Percentiles rank a stretch among this genome's conserved stretches.
Evolutionary conservation across 306 rosid species (phyloP).

Genomic region (Prunus armeniaca): DNA sequence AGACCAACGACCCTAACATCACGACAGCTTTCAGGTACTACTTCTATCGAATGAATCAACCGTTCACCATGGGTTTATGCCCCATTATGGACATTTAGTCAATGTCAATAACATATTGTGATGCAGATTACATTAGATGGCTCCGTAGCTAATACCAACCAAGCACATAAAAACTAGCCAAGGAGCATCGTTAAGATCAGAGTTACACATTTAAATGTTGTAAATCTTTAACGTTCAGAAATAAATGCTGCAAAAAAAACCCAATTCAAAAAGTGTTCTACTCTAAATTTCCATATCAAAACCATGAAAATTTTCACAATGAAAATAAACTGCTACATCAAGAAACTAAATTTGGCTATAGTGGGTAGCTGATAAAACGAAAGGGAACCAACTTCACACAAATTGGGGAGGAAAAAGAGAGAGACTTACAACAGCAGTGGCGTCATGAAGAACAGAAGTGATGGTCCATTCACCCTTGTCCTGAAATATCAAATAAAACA

Average conservation of each 20-base stretch:
- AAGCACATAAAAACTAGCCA: background rate
- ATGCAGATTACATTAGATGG: background rate
- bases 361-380: background rate
- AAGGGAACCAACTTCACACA: background rate
- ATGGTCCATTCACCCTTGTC: conserved; percentile 76
- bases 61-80: background rate
- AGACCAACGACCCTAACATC: background rate
- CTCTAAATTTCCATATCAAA: background rate
- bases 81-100: background rate
- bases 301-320: background rate
- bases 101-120: background rate
- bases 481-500: conserved; percentile 33
- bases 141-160: background rate
- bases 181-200: background rate
- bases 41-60: background rate
- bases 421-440: conserved; percentile 70
- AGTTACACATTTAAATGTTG: background rate
- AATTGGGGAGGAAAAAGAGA: background rate
- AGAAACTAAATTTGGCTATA: background rate
- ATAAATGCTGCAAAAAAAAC: background rate
- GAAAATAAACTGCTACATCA: background rate
- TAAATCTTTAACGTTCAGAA: background rate
- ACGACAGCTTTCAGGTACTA: background rate
- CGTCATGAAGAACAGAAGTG: conserved; percentile 68
- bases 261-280: background rate